phyloP scores from a whole-genome alignment of 208 protist genomes.

The Crithidia mellificae region DNA sequence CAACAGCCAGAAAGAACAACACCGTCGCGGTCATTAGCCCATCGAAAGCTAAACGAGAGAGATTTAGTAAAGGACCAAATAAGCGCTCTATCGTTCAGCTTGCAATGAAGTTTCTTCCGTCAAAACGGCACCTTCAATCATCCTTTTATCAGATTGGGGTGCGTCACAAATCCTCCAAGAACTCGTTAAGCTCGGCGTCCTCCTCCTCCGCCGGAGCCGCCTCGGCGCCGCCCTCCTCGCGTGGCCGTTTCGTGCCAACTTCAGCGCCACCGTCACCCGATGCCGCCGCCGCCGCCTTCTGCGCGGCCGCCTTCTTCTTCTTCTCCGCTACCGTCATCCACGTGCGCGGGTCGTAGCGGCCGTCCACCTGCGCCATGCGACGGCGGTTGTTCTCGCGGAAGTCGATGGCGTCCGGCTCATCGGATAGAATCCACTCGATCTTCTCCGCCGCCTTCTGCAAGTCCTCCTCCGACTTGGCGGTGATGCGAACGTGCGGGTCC shows the following conservation, averaged over 20 bases:
- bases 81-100: too few relatives aligned
- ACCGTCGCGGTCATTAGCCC: too few relatives aligned
- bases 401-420: constrained; percentile 85
- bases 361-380: constrained; percentile 89
- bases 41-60: too few relatives aligned
- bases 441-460: constrained; percentile 83
- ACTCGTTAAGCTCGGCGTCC: constrained; percentile 75
- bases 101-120: too few relatives aligned
- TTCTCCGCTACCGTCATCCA: constrained; percentile 76
- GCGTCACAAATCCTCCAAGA: constrained; percentile 69
- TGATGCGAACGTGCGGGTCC: constrained; percentile 91
- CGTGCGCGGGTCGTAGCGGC: constrained; percentile 87
- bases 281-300: constrained; percentile 23
- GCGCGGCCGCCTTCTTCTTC: constrained; percentile 29
- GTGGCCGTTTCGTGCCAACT: constrained; percentile 44
- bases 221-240: constrained; percentile 34
- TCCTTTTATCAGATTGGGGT: not conserved
- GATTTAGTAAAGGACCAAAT: too few relatives aligned
- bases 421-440: constrained; percentile 93
- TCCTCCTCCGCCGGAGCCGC: constrained; percentile 23
- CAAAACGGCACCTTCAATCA: not conserved
- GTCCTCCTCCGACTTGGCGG: constrained; percentile 82
- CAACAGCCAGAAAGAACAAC: too few relatives aligned
- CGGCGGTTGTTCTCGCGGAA: constrained; percentile 91
- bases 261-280: constrained; percentile 17